Base-by-base conservation (phyloP, 805 yeast genomes). In the Maudiozyma serrabonitensis region DNA sequence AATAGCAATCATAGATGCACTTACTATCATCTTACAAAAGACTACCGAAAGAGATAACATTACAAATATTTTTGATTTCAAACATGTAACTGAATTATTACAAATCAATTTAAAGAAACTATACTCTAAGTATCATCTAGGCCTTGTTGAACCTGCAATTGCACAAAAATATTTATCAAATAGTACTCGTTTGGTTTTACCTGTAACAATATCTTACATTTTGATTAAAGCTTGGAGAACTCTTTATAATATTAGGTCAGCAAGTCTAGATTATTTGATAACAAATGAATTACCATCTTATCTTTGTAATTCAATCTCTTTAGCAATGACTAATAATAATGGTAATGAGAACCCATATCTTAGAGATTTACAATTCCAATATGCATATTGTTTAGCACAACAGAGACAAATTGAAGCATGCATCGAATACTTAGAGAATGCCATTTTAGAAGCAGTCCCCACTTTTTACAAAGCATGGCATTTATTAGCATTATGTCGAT, bases 401-500 rank as follows among this genome's bases (percentile, higher is more conserved):
- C 60, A 66, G 19, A 67, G 76, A 19, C 64, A 73, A 16, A 59
- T 74, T 15, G 69, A 66, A 21, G 72, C 70, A 8, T 69, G 84
- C 2, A 59, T 71, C 11, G 73, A 69, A 51, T 64, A 74, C 43
- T 60, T 80, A 51, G 81, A 79, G 58, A 64, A 69, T 44, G 65
- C 68, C 2, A 70, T 78, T 4, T 66, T 81, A 50, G 76, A 72
- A 43, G 64, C 70, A 40, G 71, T 71, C 49, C 84, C 86, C 0
- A 75, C 75, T 41, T 75, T 79, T 46, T 71, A 81, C 56, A 75
- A 75, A 56, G 75, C 81, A 7, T 81, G 91, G 81, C 85, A 85
- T 59, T 67, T 87, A 54, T 67, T 85, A 40, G 77, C 81, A 0
- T 72, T 86, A 50, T 64, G 84, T n/a, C 70, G 81, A 31, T 76